Percentiles rank a stretch among this genome's conserved stretches.
Conservation (phyloP, 208 protist genomes). For the Trypanosoma rangeli region DNA sequence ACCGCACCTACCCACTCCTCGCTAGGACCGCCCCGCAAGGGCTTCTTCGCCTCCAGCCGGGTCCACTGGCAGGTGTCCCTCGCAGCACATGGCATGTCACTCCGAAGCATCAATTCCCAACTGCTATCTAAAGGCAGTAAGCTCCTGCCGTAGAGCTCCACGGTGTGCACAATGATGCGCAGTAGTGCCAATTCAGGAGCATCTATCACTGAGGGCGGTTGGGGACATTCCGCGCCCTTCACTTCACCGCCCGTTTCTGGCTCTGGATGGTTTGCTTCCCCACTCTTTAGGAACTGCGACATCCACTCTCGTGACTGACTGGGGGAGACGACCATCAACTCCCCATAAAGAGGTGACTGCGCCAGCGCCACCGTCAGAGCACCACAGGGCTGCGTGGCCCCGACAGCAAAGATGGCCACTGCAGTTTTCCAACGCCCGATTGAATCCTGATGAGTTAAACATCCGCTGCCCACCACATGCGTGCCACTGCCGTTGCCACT, state of each 20-base stretch:
- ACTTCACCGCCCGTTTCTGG: not conserved
- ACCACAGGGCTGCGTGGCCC: slow-evolving; percentile 2
- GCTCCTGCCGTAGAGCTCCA: slow-evolving; percentile 2
- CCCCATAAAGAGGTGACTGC: not conserved
- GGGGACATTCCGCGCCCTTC: not conserved
- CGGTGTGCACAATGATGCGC: not conserved
- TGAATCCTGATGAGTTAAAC: not conserved
- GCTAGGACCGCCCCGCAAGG: not conserved
- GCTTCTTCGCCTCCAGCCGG: not conserved
- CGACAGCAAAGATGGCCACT: slow-evolving; percentile 3
- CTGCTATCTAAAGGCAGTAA: not conserved
- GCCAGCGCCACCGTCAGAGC: slow-evolving; percentile 7
- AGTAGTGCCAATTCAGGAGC: not conserved
- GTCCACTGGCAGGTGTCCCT: not conserved
- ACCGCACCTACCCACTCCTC: slow-evolving; percentile 3
- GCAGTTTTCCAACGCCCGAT: not conserved
- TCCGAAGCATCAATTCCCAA: slow-evolving; percentile 7
- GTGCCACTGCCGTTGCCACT: too few relatives aligned
- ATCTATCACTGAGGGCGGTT: not conserved
- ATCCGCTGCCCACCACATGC: slow-evolving; percentile 2
- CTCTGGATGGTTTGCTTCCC: not conserved
- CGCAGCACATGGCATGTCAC: not conserved
- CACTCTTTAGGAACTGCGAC: not conserved
- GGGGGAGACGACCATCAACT: not conserved
- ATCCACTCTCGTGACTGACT: not conserved